Percentiles rank a stretch among this genome's conserved stretches.
These are phyloP conservation scores for Cajanus cajan DNA, from an alignment of 306 rosid genomes.

Conservation along the genomic window DNA sequence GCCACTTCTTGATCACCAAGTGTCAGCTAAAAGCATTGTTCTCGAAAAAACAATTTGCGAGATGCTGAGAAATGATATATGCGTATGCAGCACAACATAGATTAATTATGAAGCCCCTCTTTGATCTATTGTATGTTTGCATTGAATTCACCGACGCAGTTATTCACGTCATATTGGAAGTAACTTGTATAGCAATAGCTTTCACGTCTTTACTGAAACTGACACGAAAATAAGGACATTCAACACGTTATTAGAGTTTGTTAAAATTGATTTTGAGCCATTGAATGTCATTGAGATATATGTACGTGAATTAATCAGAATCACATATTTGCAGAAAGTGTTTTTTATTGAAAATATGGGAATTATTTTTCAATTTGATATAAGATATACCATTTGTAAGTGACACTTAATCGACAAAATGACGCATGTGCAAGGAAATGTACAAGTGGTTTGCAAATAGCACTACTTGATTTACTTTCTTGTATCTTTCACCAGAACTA, in stretches of 20 bases:
- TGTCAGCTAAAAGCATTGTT: neutral
- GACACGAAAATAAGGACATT: no score
- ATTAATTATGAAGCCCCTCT: neutral
- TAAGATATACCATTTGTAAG: neutral
- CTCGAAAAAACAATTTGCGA: neutral
- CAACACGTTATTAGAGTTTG: neutral
- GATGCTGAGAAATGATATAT: neutral
- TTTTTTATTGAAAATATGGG: neutral
- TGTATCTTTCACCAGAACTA: constrained; percentile 16
- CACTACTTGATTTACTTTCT: neutral
- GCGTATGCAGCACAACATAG: neutral
- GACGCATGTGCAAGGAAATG: neutral
- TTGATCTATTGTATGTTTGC: no score
- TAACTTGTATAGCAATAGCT: no score
- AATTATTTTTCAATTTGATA: neutral
- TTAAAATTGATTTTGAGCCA: neutral
- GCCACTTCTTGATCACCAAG: neutral
- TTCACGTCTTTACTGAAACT: no score
- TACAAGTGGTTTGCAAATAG: constrained; percentile 21
- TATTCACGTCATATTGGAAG: no score
- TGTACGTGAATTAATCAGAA: neutral
- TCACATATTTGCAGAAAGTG: neutral
- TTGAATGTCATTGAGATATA: neutral
- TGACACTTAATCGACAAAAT: constrained; percentile 23
- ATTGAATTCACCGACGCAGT: no score